Base-by-base conservation (phyloP, 345 rosid species). In the Barbarea vulgaris region DNA sequence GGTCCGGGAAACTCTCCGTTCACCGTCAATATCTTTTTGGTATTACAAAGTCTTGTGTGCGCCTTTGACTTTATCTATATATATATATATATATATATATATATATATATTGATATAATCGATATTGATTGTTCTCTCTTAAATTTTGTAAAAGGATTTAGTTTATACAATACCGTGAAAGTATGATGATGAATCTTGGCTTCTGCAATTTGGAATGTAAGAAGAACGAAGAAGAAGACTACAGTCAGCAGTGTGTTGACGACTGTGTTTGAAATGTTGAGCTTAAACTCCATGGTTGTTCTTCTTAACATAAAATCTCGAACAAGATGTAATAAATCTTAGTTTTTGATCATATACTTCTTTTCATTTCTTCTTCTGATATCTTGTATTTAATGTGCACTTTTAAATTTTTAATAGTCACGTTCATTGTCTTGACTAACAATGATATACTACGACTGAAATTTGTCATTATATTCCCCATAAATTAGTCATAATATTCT, bases 1-100 rank as follows among this genome's bases (percentile, higher is more conserved):
- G 87, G 89, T 17, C 87, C 89, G 3, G 89, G 89, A 57, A 68
- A 80, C 15, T 76, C 66, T 15, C 73, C 84, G 47, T 86, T 86
- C 48, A 86, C 87, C 12, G 83, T 80, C 56, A 86, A 30, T 33
- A 86, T 77, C 6, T 65, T 70, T 67, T 83, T 83, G 13, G 79
- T 83, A 53, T 60, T 25, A 66, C 88, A 84, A 15, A 84, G 75
- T 67, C 78, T 68, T 14, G 86, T 83, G 42, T 78, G 80, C 31
- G 70, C 57, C 14, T 71, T 41, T 47, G 83, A 69, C 47, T 75
- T 54, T 25, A 85, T 69, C 87, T 83, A 75, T 31, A n/a, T 51
- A 60, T 2, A n/a, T n/a, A n/a, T n/a, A n/a, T n/a, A n/a, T n/a
- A n/a, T n/a, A n/a, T n/a, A n/a, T n/a, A n/a, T n/a, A n/a, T n/a